Base-by-base conservation (phyloP, 73 alveolate species). In the Paramecium caudatum region DNA sequence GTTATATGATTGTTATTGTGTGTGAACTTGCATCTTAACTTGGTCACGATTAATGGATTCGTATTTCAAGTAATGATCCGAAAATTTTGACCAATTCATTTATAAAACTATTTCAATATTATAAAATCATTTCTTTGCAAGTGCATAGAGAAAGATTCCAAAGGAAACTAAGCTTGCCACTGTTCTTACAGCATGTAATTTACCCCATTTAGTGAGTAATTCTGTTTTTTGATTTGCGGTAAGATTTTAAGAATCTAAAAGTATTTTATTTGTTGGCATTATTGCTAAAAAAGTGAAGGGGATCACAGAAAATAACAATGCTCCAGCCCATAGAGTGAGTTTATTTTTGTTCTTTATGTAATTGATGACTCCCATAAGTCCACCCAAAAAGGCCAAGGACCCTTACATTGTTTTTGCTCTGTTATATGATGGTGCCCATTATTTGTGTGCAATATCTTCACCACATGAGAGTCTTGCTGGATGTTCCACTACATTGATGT, bases 131-230 rank as follows among this genome's bases (percentile, higher is more conserved):
- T 65, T 65, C 34, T 65, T 65, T 36, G 49, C 83, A 2, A 65
- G 7, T 12, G 83, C 49, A 65, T 33, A 65, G 10, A 65, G 9
- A 30, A 82, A 47, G 21, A 82, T 3, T 47, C 91, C 91, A 47
- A 82, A 47, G 30, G 91, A 69, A 48, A 34, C 86, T 36, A 82
- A 21, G n/a, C 82, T 46, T 1, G 65, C 82, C 1, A 48, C 49
- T 8, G 91, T 82, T 82, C 91, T 82, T 4, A 82, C 91, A 15
- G 82, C 61, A 34, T 82, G 91, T 13, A 82, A 33, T 43, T 82
- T 5, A 3, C 91, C 91, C 91, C 91, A 82, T 82, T 23, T 23
- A 8, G 7, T 61, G 0, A 82, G 27, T 61, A 82, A 34, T 2
- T 0, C 4, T 34, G 25, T 5, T 47, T 82, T 82, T 7, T 16